Base-by-base conservation (phyloP, 306 rosid genomes). In the Urtica urens region DNA sequence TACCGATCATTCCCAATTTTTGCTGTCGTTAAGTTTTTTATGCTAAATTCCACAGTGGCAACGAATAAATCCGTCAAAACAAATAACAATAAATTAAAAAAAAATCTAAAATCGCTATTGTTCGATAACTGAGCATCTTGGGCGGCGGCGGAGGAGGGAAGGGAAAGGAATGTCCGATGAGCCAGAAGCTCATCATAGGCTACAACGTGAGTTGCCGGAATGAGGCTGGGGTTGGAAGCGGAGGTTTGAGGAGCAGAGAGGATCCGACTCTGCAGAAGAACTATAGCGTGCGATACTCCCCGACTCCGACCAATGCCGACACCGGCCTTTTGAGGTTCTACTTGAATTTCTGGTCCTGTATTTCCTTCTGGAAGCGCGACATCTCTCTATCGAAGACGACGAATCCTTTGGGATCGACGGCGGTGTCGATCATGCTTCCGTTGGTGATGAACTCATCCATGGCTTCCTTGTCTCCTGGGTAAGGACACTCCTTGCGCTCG, bases 131-230 rank as follows among this genome's bases (percentile, higher is more conserved):
- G n/a, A n/a, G n/a, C n/a, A n/a, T n/a, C n/a, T n/a, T n/a, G n/a
- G n/a, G n/a, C n/a, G n/a, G n/a, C n/a, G n/a, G n/a, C n/a, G n/a
- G n/a, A n/a, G n/a, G n/a, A n/a, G n/a, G n/a, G n/a, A n/a, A n/a
- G n/a, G n/a, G n/a, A n/a, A n/a, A n/a, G n/a, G n/a, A n/a, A n/a
- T n/a, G n/a, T n/a, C n/a, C n/a, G n/a, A n/a, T n/a, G n/a, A n/a
- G n/a, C n/a, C 82, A 84, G 73, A 81, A 81, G 79, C 87, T 85
- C 46, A 71, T 90, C 44, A 82, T 90, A 0, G 81, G 99, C 68
- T 90, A 79, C 59, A 90, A 92, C 50, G 95, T 85, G 57, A 90
- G 92, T 62, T 81, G 95, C 62, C 58, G 59, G 48, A 62, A 71
- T 38, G 95, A 78, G 59, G 51, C 53, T 27, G 70, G 72, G 59